Evolutionary conservation across 106 monocot genomes (phyloP).

Genomic region (Posidonia australis): DNA sequence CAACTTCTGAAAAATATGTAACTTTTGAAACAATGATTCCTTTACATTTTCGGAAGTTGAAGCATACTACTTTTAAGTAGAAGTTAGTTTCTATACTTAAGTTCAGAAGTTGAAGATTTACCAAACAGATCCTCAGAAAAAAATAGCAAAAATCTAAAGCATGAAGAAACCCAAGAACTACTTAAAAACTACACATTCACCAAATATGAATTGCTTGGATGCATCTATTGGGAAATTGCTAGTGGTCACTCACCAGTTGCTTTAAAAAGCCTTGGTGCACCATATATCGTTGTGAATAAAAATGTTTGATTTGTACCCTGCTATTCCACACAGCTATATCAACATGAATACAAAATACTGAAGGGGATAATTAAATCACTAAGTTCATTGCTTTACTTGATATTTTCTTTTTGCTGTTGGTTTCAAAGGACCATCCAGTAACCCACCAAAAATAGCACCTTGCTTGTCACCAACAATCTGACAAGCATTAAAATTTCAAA

Average conservation of each 20-base stretch:
- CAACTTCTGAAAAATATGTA: too few species aligned
- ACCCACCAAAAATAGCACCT: slow-evolving; percentile 91
- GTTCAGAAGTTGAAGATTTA: too few species aligned
- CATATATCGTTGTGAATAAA: slow-evolving; percentile 82
- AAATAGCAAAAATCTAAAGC: too few species aligned
- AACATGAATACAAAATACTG: slow-evolving; percentile 4
- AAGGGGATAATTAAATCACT: neutral
- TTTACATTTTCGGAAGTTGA: too few species aligned
- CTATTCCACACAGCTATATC: neutral
- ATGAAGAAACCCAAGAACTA: too few species aligned
- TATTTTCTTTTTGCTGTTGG: slow-evolving; percentile 87
- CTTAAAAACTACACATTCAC: too few species aligned
- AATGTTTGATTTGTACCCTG: slow-evolving; percentile 83
- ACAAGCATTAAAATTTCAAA: neutral
- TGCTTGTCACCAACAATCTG: slow-evolving; percentile 87
- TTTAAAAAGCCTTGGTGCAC: slow-evolving; percentile 83
- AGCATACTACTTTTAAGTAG: too few species aligned
- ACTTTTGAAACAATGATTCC: too few species aligned
- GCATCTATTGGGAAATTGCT: too few species aligned
- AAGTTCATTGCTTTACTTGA: slow-evolving; percentile 32
- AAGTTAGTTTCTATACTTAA: too few species aligned
- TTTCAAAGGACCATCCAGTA: slow-evolving; percentile 62
- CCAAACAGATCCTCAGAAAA: too few species aligned
- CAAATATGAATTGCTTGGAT: too few species aligned
- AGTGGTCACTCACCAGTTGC: slow-evolving; percentile 50